Evolutionary conservation across 2,329 filamentous ascomycete species (phyloP), one percentile per base, ranked within the genome.

Genomic region (Sarocladiaceae sp.): DNA sequence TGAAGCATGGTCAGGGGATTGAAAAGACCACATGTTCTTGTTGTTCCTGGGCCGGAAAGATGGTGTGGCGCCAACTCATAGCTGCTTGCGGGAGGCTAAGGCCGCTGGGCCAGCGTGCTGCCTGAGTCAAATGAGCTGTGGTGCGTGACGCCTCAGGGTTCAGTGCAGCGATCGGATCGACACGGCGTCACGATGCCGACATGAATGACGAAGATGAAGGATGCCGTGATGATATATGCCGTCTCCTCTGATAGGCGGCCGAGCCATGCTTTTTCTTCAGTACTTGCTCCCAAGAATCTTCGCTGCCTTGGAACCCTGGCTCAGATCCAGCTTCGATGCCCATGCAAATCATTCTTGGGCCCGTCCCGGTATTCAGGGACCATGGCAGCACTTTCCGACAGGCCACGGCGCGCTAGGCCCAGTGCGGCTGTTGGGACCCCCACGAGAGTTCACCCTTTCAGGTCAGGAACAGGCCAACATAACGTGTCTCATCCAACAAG

Each of bases 401-500:
- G 40, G 22, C 23, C 17, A 44, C 12, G 23, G 40, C 23, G n/a
- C 40, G 40, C 40, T 44, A 44, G 28, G 7, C 40, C 40, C 23
- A 44, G 40, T 44, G n/a, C 40, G 40, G 40, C 22, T 12, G 22
- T 23, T 44, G 20, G 22, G 12, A 4, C 22, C 40, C 40, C 40
- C 23, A 44, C 40, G 22, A n/a, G 17, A n/a, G 18, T 10, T 22
- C n/a, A 8, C 7, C 10, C 8, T n/a, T 4, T 44, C 22, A 7
- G n/a, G 17, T 23, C 40, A 44, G 40, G 23, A 44, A 44, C 40
- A 44, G 40, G 23, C 28, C 40, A 44, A 44, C 40, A 44, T 26
- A 44, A 44, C 23, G 40, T 44, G 40, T 44, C 40, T 44, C 40
- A 44, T 44, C 17, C 40, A 44, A 44, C 40, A 44, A 44, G 22